These are phyloP conservation scores for Prunus yedoensis DNA, from an alignment of 331 rosid genomes.

Conservation along the genomic window DNA sequence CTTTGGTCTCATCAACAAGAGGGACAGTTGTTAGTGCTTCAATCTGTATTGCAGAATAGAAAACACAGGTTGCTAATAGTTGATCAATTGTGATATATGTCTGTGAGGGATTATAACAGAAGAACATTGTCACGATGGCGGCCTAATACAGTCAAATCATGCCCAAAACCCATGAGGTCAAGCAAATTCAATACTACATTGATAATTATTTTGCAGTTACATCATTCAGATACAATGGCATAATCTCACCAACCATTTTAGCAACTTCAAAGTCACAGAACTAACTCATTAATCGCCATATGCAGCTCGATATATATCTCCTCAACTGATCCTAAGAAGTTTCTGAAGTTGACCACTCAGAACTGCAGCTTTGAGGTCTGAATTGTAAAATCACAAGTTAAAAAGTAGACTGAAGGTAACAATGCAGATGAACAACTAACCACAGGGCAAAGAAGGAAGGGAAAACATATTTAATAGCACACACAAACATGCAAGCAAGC, in stretches of 20 bases:
- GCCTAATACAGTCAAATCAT: background rate
- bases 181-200: slow-evolving; percentile 2
- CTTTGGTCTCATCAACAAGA: background rate
- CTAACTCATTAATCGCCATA: background rate
- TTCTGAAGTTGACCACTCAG: slow-evolving; percentile 77
- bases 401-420: background rate
- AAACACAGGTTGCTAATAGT: background rate
- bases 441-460: background rate
- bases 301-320: slow-evolving; percentile 17
- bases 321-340: slow-evolving; percentile 63
- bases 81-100: background rate
- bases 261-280: slow-evolving; percentile 1
- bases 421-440: background rate
- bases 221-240: background rate
- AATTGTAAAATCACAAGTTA: slow-evolving; percentile 3
- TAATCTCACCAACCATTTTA: slow-evolving; percentile 2
- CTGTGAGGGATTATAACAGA: too few species aligned
- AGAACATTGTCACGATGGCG: too few species aligned
- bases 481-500: background rate
- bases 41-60: background rate
- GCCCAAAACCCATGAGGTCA: background rate
- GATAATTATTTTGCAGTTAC: background rate
- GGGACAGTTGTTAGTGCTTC: background rate
- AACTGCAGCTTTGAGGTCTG: slow-evolving; percentile 75
- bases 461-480: background rate